Conservation (phyloP, 768 basidiomycete species). For the Cystoderma amianthinum region DNA sequence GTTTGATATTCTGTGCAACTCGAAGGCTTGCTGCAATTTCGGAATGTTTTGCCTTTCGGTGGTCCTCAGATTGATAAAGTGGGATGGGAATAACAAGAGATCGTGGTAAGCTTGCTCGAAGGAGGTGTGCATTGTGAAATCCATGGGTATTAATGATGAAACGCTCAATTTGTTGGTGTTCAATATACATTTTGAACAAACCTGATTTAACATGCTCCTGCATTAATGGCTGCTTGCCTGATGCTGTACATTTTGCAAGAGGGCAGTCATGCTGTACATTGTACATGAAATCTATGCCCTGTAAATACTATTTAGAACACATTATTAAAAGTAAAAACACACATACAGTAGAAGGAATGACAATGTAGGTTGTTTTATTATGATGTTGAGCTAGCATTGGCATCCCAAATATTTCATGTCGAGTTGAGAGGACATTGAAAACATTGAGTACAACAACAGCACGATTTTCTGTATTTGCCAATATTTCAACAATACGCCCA, state of each 20-base stretch:
- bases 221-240: not conserved
- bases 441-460: not conserved
- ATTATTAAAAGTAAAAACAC: not conserved
- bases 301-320: not conserved
- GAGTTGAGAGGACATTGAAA: not conserved
- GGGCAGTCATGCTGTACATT: conserved; percentile 8
- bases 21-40: too few species aligned
- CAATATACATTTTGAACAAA: conserved; percentile 3
- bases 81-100: conserved; percentile 10
- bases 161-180: conserved; percentile 6
- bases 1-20: too few species aligned
- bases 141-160: conserved; percentile 21
- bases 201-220: conserved; percentile 1
- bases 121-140: conserved; percentile 19
- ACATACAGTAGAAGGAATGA: not conserved
- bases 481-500: not conserved
- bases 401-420: not conserved
- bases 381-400: not conserved
- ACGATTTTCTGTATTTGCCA: too few species aligned
- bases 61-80: conserved; percentile 3
- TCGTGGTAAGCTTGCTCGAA: conserved; percentile 15
- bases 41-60: too few species aligned
- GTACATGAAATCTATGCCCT: conserved; percentile 4
- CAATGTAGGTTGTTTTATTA: not conserved
- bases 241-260: not conserved